Evolutionary conservation across 2,329 filamentous ascomycete genomes (phyloP), one percentile per base, ranked within the genome.

Genomic region (Neoarthrinium moseri): DNA sequence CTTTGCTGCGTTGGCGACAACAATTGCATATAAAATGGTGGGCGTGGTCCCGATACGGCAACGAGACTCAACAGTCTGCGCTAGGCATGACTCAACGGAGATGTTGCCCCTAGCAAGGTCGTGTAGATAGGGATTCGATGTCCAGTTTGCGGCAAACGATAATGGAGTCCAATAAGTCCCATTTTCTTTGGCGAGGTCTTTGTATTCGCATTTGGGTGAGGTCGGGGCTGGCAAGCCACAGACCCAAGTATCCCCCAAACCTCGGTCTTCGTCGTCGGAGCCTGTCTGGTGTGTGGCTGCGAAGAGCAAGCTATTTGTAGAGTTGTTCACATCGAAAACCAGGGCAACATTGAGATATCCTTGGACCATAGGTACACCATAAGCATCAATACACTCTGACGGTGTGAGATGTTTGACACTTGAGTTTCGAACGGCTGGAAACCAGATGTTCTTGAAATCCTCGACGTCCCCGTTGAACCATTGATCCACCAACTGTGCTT

Each of bases 271-370:
- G n/a, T 40, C 43, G n/a, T 40, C 36, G n/a, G 43, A 13, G 11
- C 43, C 43, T 6, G 37, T 34, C 1, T 33, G 8, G n/a, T 34
- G 36, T 21, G 26, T 46, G 4, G 20, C 43, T 11, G 43, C 43
- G 18, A 46, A 46, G 2, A 46, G 26, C 3, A 46, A 26, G 21
- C n/a, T 36, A 29, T 46, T 46, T 30, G 43, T 40, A 10, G n/a
- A 26, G 27, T 46, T 46, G 4, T 15, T 13, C 11, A 35, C 17
- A 27, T 39, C 20, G 8, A 46, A 46, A 3, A 46, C 43, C 6
- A 46, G 13, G 20, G 43, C 43, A 4, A 46, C 21, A 3, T 34
- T 46, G 7, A 34, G 15, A 17, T 40, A 46, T 5, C 18, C 15
- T 7, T 17, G 27, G 4, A 33, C 6, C 35, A 26, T 20, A 5